Percentiles rank a stretch among this genome's conserved stretches.
Conservation (phyloP, 1,139 yeast species). For the Yamadazyma spencermartinsiae region DNA sequence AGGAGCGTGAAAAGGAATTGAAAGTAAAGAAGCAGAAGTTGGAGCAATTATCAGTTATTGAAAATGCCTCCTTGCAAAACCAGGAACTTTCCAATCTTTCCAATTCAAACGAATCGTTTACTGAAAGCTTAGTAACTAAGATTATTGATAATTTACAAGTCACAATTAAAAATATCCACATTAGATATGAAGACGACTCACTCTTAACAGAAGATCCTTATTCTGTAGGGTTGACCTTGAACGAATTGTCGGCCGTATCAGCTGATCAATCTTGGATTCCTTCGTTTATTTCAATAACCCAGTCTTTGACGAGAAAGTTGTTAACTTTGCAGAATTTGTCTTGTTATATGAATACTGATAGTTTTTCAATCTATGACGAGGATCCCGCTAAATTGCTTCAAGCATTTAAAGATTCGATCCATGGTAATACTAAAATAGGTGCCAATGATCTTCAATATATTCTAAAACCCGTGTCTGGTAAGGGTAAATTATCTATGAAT, state of each 20-base stretch:
- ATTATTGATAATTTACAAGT: conserved; percentile 91
- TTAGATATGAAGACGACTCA: conserved; percentile 83
- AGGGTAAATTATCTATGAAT: conserved; percentile 78
- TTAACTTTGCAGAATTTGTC: conserved; percentile 74
- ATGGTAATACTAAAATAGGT: conserved; percentile 18
- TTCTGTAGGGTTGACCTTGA: conserved; percentile 77
- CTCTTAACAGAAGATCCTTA: conserved; percentile 71
- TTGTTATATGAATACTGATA: conserved; percentile 82
- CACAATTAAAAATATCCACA: conserved; percentile 88
- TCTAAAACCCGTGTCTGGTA: conserved; percentile 85
- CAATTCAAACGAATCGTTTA: conserved; percentile 68
- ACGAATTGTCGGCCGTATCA: conserved; percentile 88
- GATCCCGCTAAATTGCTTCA: conserved; percentile 45
- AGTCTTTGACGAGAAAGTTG: conserved; percentile 70
- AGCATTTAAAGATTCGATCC: conserved; percentile 35
- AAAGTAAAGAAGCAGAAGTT: conserved; percentile 66
- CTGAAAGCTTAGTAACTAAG: conserved; percentile 84
- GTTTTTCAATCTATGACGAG: conserved; percentile 46
- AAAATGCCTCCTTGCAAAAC: conserved; percentile 44
- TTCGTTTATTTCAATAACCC: conserved; percentile 74
- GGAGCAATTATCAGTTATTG: conserved; percentile 64
- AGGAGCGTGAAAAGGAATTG: conserved; percentile 64
- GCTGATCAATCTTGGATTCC: conserved; percentile 87
- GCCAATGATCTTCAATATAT: conserved; percentile 57
- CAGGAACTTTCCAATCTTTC: conserved; percentile 43